phyloP scores from a whole-genome alignment of 352 stramenopile genomes.

The Chrysophaeum taylorii region DNA sequence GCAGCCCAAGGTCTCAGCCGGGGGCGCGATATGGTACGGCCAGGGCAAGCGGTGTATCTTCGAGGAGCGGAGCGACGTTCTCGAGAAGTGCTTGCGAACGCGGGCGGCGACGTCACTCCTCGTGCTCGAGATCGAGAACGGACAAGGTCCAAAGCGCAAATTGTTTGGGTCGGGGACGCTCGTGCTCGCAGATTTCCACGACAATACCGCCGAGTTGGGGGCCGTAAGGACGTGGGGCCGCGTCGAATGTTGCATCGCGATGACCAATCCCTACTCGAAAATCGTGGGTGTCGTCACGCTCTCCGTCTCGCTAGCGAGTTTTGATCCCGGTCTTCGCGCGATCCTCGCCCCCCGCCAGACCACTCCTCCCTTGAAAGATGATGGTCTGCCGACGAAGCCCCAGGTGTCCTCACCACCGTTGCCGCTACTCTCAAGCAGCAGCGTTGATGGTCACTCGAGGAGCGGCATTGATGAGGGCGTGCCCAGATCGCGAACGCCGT shows the following conservation, averaged over 20 bases:
- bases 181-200: not conserved
- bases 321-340: not conserved
- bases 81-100: not conserved
- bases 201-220: not conserved
- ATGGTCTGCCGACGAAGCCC: no score
- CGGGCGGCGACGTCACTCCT: not conserved
- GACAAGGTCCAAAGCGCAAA: not conserved
- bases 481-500: no score
- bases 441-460: no score
- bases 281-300: not conserved
- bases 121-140: not conserved
- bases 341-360: no score
- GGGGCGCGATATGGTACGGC: not conserved
- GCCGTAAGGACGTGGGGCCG: conserved; percentile 6
- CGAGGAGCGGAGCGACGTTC: not conserved
- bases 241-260: not conserved
- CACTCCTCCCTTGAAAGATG: no score
- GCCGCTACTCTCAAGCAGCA: no score
- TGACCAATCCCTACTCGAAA: not conserved
- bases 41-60: conserved; percentile 1
- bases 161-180: not conserved
- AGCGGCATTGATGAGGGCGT: no score
- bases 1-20: not conserved
- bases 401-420: no score
- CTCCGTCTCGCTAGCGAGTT: not conserved